Base-by-base conservation (phyloP, 805 yeast species). In the Yarrowia sp. region DNA sequence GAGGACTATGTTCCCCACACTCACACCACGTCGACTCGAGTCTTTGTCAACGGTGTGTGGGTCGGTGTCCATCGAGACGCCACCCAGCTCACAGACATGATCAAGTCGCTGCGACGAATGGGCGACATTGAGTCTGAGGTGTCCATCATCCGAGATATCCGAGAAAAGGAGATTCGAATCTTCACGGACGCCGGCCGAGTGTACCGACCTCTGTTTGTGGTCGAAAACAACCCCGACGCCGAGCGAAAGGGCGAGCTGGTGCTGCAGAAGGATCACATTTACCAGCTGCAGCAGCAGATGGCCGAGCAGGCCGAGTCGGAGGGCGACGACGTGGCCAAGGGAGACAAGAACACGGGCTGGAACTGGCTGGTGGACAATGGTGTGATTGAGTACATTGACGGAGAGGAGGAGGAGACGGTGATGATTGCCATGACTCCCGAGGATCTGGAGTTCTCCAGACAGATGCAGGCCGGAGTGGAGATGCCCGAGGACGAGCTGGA, bases 391-490 rank as follows among this genome's bases (percentile, higher is more conserved):
- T 95, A 95, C 76, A 90, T 95, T 70, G 99, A 95, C 80, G 99
- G 98, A 11, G 99, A 95, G 80, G 99, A 95, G 83, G 99, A 95
- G 79, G 99, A 95, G 81, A 93, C 98, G 0, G 91, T 92, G 67
- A 89, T 95, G 91, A 95, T 95, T 81, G 98, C 99, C 48, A 95
- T 95, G 99, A 89, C 97, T 16, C 97, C 97, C 2, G 99, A 95
- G 79, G 99, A 95, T 80, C 83, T 95, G 77, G 92, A 89, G 71
- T 86, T 92, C 35, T 82, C 85, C 55, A 73, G 81, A 43, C 79
- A 76, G 71, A 81, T 80, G 74, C 80, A 79, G 70, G 75, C 82
- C 1, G 80, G 80, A 9, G 71, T 70, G 36, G 75, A 73, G 49
- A 70, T 72, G 56, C 81, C 82, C 26, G 82, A 79, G 56, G 85